Conservation (phyloP, 2,329 filamentous ascomycete species). For the Epicoccum nigrum region DNA sequence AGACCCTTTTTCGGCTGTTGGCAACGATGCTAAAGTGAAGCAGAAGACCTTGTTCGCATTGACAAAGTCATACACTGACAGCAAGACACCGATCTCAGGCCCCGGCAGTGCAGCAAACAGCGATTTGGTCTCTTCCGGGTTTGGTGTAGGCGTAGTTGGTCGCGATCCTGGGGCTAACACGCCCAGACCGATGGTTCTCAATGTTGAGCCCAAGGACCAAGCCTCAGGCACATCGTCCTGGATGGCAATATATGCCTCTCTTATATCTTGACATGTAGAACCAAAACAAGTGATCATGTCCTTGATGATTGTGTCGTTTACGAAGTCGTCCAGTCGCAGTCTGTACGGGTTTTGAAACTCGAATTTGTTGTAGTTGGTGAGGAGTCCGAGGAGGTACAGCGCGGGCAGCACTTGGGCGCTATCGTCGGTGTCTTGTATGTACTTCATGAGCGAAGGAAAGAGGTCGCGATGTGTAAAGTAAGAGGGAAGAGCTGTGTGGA, state of each 20-base stretch:
- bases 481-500: constrained; percentile 90
- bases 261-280: constrained; percentile 68
- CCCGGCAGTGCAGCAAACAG: constrained; percentile 82
- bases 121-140: constrained; percentile 79
- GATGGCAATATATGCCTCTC: constrained; percentile 80
- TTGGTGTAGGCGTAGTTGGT: constrained; percentile 64
- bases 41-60: constrained; percentile 96
- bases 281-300: constrained; percentile 81
- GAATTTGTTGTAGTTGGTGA: constrained; percentile 99
- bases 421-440: constrained; percentile 78
- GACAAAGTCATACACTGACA: constrained; percentile 90
- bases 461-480: constrained; percentile 95
- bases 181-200: constrained; percentile 85
- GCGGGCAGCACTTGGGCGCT: constrained; percentile 68
- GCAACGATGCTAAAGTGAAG: constrained; percentile 74
- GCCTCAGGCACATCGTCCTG: constrained; percentile 90
- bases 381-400: constrained; percentile 80
- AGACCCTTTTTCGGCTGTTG: constrained; percentile 65
- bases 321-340: constrained; percentile 89
- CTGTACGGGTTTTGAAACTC: constrained; percentile 98
- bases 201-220: constrained; percentile 81
- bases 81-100: constrained; percentile 76
- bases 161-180: constrained; percentile 72
- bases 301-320: constrained; percentile 85
- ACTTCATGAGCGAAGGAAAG: constrained; percentile 94